phyloP scores from a whole-genome alignment of 305 asterid species.

The Striga hermonthica region DNA sequence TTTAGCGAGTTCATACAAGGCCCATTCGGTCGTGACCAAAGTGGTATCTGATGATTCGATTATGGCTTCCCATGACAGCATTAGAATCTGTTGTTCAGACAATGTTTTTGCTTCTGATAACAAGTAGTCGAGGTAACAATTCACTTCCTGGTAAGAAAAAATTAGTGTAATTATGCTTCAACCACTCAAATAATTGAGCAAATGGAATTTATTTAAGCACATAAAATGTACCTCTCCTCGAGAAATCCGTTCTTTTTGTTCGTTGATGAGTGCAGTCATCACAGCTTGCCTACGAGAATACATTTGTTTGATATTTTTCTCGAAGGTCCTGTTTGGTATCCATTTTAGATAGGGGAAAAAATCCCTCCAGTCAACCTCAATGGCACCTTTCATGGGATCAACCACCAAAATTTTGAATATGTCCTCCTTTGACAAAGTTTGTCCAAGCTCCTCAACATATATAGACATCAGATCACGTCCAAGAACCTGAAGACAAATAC shows the following conservation, averaged over 20 bases:
- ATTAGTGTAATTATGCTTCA: not conserved
- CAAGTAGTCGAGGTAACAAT: constrained; percentile 54
- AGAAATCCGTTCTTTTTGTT: constrained; percentile 45
- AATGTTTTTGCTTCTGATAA: constrained; percentile 48
- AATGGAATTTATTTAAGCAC: not conserved
- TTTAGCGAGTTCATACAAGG: constrained; percentile 68
- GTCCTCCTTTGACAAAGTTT: constrained; percentile 40
- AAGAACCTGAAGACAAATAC: constrained; percentile 39
- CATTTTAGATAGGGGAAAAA: constrained; percentile 59
- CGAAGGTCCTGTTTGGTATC: constrained; percentile 62
- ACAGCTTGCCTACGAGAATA: constrained; percentile 41
- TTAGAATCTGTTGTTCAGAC: constrained; percentile 51
- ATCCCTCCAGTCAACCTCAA: constrained; percentile 83
- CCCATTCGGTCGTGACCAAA: constrained; percentile 66
- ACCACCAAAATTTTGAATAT: constrained; percentile 48
- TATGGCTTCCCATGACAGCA: constrained; percentile 65
- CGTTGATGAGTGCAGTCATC: constrained; percentile 49
- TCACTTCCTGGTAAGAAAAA: constrained; percentile 39
- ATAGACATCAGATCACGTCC: constrained; percentile 50
- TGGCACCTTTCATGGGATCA: constrained; percentile 65
- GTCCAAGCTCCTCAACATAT: constrained; percentile 50
- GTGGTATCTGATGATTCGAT: constrained; percentile 71
- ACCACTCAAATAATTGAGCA: not conserved
- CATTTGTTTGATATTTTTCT: constrained; percentile 42
- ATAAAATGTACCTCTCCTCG: constrained; percentile 44